phyloP scores from a whole-genome alignment of 2,329 filamentous ascomycete genomes.

The Pseudogymnoascus sp. region DNA sequence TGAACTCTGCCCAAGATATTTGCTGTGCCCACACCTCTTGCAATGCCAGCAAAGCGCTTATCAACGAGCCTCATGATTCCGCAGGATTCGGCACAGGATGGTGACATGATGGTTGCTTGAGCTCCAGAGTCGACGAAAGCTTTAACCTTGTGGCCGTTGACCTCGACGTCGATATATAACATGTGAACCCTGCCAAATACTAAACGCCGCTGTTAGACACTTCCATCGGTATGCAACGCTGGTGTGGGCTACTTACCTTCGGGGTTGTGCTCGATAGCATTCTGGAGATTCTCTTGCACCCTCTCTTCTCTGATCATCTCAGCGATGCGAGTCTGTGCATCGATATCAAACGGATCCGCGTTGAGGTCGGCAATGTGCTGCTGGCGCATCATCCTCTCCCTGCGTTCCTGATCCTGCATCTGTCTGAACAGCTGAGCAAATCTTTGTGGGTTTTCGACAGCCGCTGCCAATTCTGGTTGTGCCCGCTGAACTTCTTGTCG shows the following conservation, averaged over 20 bases:
- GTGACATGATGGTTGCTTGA: slow-evolving; percentile 98
- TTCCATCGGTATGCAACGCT: not conserved
- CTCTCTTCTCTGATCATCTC: slow-evolving; percentile 94
- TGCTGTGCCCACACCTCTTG: slow-evolving; percentile 88
- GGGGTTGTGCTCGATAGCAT: slow-evolving; percentile 93
- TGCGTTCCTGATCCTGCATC: slow-evolving; percentile 62
- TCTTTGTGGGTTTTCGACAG: slow-evolving; percentile 64
- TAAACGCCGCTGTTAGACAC: slow-evolving; percentile 32
- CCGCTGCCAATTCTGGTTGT: slow-evolving; percentile 69
- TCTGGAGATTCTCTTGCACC: slow-evolving; percentile 91
- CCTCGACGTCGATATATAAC: slow-evolving; percentile 92
- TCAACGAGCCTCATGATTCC: slow-evolving; percentile 96
- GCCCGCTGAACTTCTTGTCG: slow-evolving; percentile 63
- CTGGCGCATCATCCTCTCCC: slow-evolving; percentile 69
- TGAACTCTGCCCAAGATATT: slow-evolving; percentile 93
- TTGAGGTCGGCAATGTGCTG: slow-evolving; percentile 80
- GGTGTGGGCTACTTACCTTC: slow-evolving; percentile 60
- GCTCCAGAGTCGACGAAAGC: slow-evolving; percentile 96
- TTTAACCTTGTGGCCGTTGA: slow-evolving; percentile 88
- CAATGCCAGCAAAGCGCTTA: slow-evolving; percentile 83
- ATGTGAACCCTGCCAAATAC: slow-evolving; percentile 93
- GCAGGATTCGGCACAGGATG: slow-evolving; percentile 80
- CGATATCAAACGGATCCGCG: slow-evolving; percentile 87
- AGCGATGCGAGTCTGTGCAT: slow-evolving; percentile 86
- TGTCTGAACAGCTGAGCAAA: slow-evolving; percentile 68